Conservation (phyloP, 1,284 basidiomycete species). For the Leccinum glutinopallens region DNA sequence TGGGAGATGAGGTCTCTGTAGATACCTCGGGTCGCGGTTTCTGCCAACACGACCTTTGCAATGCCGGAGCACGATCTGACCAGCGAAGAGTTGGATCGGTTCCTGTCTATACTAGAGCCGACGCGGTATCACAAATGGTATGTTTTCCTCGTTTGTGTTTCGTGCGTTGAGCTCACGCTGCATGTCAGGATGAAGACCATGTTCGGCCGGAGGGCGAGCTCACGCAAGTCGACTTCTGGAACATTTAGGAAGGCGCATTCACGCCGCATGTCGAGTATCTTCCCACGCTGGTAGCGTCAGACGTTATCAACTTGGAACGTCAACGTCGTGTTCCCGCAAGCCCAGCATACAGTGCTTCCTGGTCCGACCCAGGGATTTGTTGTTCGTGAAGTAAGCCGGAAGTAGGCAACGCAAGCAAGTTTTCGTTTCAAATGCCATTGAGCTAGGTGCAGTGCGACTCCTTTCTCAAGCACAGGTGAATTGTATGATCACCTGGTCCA, state of each 20-base stretch:
- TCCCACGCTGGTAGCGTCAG: slow-evolving; percentile 73
- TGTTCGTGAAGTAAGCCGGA: slow-evolving; percentile 75
- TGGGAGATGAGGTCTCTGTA: too few relatives aligned
- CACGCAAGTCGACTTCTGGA: slow-evolving; percentile 91
- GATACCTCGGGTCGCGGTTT: too few relatives aligned
- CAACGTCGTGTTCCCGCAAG: slow-evolving; percentile 74
- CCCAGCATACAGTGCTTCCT: slow-evolving; percentile 80
- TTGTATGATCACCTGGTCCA: slow-evolving; percentile 71
- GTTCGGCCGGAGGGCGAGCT: too few relatives aligned
- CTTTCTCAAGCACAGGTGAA: slow-evolving; percentile 53
- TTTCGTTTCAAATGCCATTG: slow-evolving; percentile 71
- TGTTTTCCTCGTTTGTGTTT: slow-evolving; percentile 21
- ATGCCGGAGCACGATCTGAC: slow-evolving; percentile 63
- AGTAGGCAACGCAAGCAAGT: slow-evolving; percentile 54
- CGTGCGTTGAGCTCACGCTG: slow-evolving; percentile 13
- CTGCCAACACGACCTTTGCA: slow-evolving; percentile 33
- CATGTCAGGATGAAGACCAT: slow-evolving; percentile 79
- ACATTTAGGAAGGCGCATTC: slow-evolving; percentile 78
- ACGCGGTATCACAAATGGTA: slow-evolving; percentile 80
- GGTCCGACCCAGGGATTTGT: slow-evolving; percentile 73
- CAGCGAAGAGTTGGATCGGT: slow-evolving; percentile 61
- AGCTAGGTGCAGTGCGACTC: slow-evolving; percentile 56
- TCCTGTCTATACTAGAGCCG: slow-evolving; percentile 66
- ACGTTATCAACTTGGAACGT: slow-evolving; percentile 82
- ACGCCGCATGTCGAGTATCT: slow-evolving; percentile 54